Conservation (phyloP, 306 rosid genomes). For the Castanea sativa region DNA sequence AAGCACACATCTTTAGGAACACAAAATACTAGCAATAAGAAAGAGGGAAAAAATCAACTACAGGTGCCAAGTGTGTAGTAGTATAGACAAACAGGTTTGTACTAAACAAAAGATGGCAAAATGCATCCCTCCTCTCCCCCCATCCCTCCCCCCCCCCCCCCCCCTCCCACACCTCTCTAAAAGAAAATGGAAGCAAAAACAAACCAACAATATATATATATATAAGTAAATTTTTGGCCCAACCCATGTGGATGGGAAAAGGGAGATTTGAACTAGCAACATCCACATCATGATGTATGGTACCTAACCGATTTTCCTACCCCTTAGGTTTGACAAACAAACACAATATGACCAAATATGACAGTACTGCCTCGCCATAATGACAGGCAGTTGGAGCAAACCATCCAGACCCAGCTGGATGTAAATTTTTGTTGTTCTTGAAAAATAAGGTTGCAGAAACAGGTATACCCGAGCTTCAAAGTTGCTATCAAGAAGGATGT, state of each 20-base stretch:
- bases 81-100: background rate
- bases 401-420: constrained; percentile 3
- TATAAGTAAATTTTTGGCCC: too few relatives aligned
- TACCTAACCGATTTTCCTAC: too few relatives aligned
- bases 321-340: too few relatives aligned
- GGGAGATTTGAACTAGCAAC: too few relatives aligned
- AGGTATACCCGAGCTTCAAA: constrained; percentile 83
- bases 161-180: background rate
- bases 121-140: background rate
- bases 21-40: constrained; percentile 5
- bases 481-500: constrained; percentile 82
- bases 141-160: background rate
- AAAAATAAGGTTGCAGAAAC: constrained; percentile 16
- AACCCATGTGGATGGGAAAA: too few relatives aligned
- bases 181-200: background rate
- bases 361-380: background rate
- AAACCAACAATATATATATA: background rate
- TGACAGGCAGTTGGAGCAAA: constrained; percentile 13
- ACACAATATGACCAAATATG: too few relatives aligned
- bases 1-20: constrained; percentile 17
- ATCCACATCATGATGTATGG: too few relatives aligned
- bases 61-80: background rate
- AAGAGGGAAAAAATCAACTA: background rate
- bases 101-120: background rate
- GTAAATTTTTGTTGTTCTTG: background rate